Evolutionary conservation across 2,329 filamentous ascomycete genomes (phyloP).

Genomic region (Zarea fungicola): DNA sequence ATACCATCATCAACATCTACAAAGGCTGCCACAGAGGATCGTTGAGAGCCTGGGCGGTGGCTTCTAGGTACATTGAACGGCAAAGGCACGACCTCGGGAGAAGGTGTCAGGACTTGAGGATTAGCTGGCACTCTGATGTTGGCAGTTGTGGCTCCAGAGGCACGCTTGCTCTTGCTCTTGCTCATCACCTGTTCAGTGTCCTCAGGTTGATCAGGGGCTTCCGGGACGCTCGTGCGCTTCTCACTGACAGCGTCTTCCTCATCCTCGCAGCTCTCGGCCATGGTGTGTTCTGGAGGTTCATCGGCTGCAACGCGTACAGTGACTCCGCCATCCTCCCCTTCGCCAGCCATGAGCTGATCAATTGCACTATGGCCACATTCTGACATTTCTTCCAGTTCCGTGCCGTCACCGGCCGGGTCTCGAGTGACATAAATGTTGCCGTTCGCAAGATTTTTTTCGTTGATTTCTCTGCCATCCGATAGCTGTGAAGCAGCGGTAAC

Average conservation of each 20-base stretch:
- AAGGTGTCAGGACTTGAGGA: slow-evolving; percentile 27
- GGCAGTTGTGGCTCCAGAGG: slow-evolving; percentile 19
- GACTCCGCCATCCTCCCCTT: slow-evolving; percentile 40
- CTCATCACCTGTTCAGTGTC: background rate
- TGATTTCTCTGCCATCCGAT: slow-evolving; percentile 47
- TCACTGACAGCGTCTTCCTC: slow-evolving; percentile 25
- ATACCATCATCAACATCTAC: slow-evolving; percentile 53
- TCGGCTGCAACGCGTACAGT: slow-evolving; percentile 50
- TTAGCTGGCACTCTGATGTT: slow-evolving; percentile 15
- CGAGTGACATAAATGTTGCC: slow-evolving; percentile 32
- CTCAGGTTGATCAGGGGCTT: background rate
- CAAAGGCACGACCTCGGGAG: slow-evolving; percentile 54
- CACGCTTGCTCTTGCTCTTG: slow-evolving; percentile 16
- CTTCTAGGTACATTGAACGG: slow-evolving; percentile 57
- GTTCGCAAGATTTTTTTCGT: slow-evolving; percentile 37
- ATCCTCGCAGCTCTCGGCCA: slow-evolving; percentile 18
- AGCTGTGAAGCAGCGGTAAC: slow-evolving; percentile 34
- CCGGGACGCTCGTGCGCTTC: slow-evolving; percentile 21
- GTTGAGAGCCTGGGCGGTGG: slow-evolving; percentile 37
- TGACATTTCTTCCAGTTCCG: slow-evolving; percentile 52
- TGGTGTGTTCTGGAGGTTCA: slow-evolving; percentile 31
- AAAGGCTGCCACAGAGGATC: slow-evolving; percentile 66
- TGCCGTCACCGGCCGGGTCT: slow-evolving; percentile 36
- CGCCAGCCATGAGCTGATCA: slow-evolving; percentile 37
- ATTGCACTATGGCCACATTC: slow-evolving; percentile 25